phyloP scores from a whole-genome alignment of 1,284 basidiomycete genomes.

The Boletus austroedulis region DNA sequence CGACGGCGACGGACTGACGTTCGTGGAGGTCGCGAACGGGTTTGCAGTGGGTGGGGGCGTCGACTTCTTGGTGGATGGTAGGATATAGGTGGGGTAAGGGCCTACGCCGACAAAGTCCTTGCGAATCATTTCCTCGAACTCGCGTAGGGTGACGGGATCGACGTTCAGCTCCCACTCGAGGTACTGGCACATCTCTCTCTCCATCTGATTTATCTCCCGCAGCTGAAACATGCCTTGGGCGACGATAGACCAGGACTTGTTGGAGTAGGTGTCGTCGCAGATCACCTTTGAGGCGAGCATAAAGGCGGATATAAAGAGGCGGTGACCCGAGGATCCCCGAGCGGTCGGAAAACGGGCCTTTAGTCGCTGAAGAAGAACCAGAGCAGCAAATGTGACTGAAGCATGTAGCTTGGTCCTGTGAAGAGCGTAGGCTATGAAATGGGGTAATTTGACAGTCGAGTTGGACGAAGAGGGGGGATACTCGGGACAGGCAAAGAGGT shows the following conservation, averaged over 20 bases:
- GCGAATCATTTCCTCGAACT: slow-evolving; percentile 62
- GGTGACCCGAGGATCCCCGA: slow-evolving; percentile 87
- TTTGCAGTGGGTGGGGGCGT: slow-evolving; percentile 47
- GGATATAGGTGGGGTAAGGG: slow-evolving; percentile 57
- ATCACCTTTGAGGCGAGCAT: slow-evolving; percentile 93
- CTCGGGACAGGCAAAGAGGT: slow-evolving; percentile 69
- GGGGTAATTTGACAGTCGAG: neutral
- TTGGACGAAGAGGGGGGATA: slow-evolving; percentile 38
- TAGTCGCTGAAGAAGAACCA: slow-evolving; percentile 81
- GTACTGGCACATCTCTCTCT: slow-evolving; percentile 90
- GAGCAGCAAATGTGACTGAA: slow-evolving; percentile 82
- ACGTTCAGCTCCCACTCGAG: slow-evolving; percentile 89
- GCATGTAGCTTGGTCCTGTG: slow-evolving; percentile 83
- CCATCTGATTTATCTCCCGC: slow-evolving; percentile 95
- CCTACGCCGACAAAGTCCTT: slow-evolving; percentile 58
- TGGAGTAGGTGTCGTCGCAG: slow-evolving; percentile 95
- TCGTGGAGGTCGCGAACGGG: slow-evolving; percentile 50
- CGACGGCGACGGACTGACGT: slow-evolving; percentile 47
- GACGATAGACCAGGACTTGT: slow-evolving; percentile 94
- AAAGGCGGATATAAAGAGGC: slow-evolving; percentile 88
- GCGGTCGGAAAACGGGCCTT: slow-evolving; percentile 92
- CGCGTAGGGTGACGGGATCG: slow-evolving; percentile 59
- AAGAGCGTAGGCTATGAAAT: slow-evolving; percentile 73
- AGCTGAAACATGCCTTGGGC: slow-evolving; percentile 89
- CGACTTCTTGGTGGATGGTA: slow-evolving; percentile 54